Conservation (phyloP, 2,329 filamentous ascomycete genomes). For the Exophiala oligosperma region DNA sequence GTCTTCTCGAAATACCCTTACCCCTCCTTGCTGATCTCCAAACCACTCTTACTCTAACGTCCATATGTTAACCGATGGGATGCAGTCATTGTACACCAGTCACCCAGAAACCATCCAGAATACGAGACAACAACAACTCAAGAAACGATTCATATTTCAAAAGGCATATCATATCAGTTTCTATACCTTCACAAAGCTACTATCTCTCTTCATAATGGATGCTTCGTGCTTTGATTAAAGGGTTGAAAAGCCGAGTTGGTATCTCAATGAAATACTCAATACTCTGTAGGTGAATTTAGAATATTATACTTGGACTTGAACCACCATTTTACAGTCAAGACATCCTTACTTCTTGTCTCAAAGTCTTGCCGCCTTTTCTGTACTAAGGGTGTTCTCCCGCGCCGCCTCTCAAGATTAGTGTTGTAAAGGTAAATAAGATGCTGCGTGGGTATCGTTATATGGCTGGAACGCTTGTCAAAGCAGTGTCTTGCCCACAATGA, state of each 20-base stretch:
- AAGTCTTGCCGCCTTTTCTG: background rate
- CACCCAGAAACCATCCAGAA: too few relatives aligned
- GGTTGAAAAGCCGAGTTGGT: background rate
- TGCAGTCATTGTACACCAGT: too few relatives aligned
- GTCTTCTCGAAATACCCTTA: too few relatives aligned
- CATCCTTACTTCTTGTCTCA: background rate
- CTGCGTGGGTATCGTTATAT: conserved; percentile 27
- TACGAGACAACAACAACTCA: too few relatives aligned
- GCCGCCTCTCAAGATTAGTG: conserved; percentile 9
- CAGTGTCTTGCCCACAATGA: conserved; percentile 9
- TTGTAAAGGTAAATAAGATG: conserved; percentile 6
- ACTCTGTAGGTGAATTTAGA: background rate
- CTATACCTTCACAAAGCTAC: too few relatives aligned
- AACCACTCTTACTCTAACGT: too few relatives aligned
- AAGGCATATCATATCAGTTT: too few relatives aligned
- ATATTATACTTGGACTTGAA: background rate
- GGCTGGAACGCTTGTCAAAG: conserved; percentile 7
- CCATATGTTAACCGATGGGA: too few relatives aligned
- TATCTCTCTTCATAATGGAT: too few relatives aligned
- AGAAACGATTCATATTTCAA: too few relatives aligned
- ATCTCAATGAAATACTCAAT: background rate
- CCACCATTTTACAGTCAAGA: background rate
- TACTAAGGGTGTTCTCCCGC: background rate
- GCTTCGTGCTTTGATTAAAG: too few relatives aligned
- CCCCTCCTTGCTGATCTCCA: too few relatives aligned